These are phyloP conservation scores for Venturia effusa DNA, from an alignment of 2,329 filamentous ascomycete species.

Conservation along the genomic window DNA sequence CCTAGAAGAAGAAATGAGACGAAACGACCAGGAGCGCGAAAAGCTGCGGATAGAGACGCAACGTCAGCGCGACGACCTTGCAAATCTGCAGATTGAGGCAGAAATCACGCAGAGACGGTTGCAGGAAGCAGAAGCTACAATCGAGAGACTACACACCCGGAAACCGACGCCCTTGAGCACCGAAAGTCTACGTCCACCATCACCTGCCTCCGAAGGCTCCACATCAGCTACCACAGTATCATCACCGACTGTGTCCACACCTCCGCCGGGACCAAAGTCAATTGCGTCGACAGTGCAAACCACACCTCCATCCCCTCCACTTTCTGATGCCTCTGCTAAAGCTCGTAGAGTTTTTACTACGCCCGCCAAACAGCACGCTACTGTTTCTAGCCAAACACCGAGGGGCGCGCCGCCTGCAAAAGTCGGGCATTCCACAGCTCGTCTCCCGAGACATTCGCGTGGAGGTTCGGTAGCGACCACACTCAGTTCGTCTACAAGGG, in stretches of 20 bases:
- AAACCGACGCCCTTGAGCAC: conserved; percentile 40
- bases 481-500: background rate
- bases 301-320: conserved; percentile 86
- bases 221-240: conserved; percentile 52
- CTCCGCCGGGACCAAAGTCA: conserved; percentile 57
- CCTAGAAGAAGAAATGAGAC: conserved; percentile 89
- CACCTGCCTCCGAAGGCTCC: conserved; percentile 69
- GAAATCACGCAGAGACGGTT: conserved; percentile 93
- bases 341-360: conserved; percentile 36
- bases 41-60: conserved; percentile 80
- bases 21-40: conserved; percentile 86
- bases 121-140: conserved; percentile 51
- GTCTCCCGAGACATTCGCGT: conserved; percentile 40
- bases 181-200: conserved; percentile 44
- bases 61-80: conserved; percentile 77
- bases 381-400: conserved; percentile 8
- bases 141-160: conserved; percentile 38
- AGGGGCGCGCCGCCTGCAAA: background rate
- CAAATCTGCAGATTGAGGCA: conserved; percentile 86
- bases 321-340: conserved; percentile 62
- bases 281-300: conserved; percentile 53
- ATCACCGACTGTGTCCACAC: conserved; percentile 81
- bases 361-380: conserved; percentile 1
- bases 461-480: conserved; percentile 38
- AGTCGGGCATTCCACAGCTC: conserved; percentile 36